Evolutionary conservation across 768 basidiomycete species (phyloP), one percentile per base, ranked within the genome.

Genomic region (Dioszegia hungarica): DNA sequence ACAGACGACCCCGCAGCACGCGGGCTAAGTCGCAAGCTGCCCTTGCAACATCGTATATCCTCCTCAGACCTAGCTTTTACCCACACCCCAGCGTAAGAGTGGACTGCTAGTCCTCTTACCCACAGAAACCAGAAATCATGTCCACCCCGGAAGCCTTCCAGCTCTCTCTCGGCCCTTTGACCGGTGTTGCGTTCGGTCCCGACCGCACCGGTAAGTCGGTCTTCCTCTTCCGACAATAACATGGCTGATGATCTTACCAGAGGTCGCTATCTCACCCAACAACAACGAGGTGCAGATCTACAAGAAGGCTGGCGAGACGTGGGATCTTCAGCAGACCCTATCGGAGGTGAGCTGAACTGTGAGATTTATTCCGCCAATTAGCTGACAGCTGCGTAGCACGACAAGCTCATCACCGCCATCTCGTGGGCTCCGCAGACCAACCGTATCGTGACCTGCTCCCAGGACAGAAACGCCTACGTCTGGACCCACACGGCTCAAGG

Each of bases 341-440:
- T 80, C 90, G 6, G 93, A 97, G 84, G 94, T 91, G 11, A 14
- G 24, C 27, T 25, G 48, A 25, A 50, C 47, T 53, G 19, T 8
- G 9, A 27, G 0, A 25, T 28, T 10, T 4, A 15, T 9, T 20
- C 54, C 36, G 44, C 19, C 40, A 37, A 4, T 9, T 2, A 38
- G 36, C 49, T 51, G 49, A 51, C 34, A n/a, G n/a, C 9, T 22
- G 27, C 9, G 28, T 73, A 98, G 92, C 95, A 99, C 79, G 95
- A 99, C 80, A 98, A 98, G 78, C 79, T 86, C 57, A 88, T 99
- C 78, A 98, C 94, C 2, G 92, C 91, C 54, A 95, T 99, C 75
- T 93, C 97, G 75, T 99, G 95, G 95, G 95, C 93, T 12, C 92
- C 93, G 17, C 83, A 84, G 64, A 91, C 95, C 44, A 97, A 98